Evolutionary conservation across 2,329 filamentous ascomycete genomes (phyloP).

Genomic region (Epichloe sp.): DNA sequence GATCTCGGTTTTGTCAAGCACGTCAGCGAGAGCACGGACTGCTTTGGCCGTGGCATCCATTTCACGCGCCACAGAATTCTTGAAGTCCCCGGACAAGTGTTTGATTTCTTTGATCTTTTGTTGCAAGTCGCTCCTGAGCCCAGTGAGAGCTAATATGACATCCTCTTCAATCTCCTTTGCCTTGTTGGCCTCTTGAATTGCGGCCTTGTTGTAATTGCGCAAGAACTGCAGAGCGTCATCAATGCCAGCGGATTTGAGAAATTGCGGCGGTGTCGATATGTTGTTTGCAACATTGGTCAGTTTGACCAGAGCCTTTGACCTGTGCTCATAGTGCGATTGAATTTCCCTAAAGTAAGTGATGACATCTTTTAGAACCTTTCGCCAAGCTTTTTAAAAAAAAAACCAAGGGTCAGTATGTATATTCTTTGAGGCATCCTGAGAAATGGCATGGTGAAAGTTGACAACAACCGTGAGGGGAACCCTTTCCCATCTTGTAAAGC

Average conservation of each 20-base stretch:
- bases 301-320: slow-evolving; percentile 70
- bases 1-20: slow-evolving; percentile 63
- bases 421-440: not conserved
- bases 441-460: not conserved
- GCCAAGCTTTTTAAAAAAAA: slow-evolving; percentile 58
- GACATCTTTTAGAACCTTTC: slow-evolving; percentile 86
- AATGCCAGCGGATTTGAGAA: slow-evolving; percentile 71
- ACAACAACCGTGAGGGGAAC: too few species aligned
- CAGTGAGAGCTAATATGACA: slow-evolving; percentile 76
- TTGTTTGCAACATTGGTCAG: slow-evolving; percentile 77
- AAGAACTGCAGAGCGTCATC: slow-evolving; percentile 75
- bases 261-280: slow-evolving; percentile 57
- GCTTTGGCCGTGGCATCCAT: slow-evolving; percentile 73
- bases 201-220: slow-evolving; percentile 68
- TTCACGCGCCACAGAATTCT: slow-evolving; percentile 91
- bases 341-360: slow-evolving; percentile 91
- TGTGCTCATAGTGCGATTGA: slow-evolving; percentile 75
- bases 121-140: slow-evolving; percentile 73
- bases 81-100: slow-evolving; percentile 83
- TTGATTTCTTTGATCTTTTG: slow-evolving; percentile 99
- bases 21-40: slow-evolving; percentile 70
- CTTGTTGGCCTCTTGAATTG: slow-evolving; percentile 71
- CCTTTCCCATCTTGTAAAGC: not conserved
- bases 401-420: not conserved
- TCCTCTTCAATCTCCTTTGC: slow-evolving; percentile 83